Conservation (phyloP, 345 rosid species). For the Gossypium anomalum region DNA sequence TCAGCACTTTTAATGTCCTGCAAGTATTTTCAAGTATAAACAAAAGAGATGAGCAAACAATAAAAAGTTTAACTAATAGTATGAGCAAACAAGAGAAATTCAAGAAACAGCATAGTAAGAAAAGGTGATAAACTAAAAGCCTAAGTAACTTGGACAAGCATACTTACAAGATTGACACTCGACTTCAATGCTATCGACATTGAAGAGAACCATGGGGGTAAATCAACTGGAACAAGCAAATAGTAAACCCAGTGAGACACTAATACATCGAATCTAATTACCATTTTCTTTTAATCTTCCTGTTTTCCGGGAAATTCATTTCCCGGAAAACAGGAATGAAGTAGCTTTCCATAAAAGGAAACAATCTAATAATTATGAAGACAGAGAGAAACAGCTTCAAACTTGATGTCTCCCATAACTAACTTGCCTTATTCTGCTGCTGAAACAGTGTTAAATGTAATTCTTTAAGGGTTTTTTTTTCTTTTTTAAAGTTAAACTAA, state of each 20-base stretch:
- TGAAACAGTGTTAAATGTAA: neutral
- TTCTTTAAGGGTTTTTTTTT: no score
- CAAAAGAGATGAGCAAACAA: constrained; percentile 1
- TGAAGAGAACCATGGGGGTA: constrained; percentile 91
- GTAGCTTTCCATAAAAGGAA: neutral
- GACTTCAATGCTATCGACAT: constrained; percentile 64
- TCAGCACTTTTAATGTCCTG: constrained; percentile 47
- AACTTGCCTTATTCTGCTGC: neutral
- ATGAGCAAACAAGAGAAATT: neutral
- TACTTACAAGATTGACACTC: constrained; percentile 81
- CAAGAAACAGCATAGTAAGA: neutral
- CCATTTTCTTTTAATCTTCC: neutral
- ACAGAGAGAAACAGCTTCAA: neutral
- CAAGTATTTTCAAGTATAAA: constrained; percentile 16
- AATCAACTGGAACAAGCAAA: constrained; percentile 60
- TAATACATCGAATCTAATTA: neutral
- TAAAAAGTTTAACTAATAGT: neutral
- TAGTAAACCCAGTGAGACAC: constrained; percentile 15
- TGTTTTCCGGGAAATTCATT: neutral
- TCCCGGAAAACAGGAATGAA: neutral
- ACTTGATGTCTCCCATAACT: neutral
- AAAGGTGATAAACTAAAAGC: neutral
- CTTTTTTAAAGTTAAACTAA: neutral
- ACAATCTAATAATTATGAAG: neutral
- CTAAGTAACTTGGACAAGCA: constrained; percentile 13